These are phyloP conservation scores for Metschnikowia aberdeeniae DNA, from an alignment of 805 yeast genomes.

Conservation along the genomic window DNA sequence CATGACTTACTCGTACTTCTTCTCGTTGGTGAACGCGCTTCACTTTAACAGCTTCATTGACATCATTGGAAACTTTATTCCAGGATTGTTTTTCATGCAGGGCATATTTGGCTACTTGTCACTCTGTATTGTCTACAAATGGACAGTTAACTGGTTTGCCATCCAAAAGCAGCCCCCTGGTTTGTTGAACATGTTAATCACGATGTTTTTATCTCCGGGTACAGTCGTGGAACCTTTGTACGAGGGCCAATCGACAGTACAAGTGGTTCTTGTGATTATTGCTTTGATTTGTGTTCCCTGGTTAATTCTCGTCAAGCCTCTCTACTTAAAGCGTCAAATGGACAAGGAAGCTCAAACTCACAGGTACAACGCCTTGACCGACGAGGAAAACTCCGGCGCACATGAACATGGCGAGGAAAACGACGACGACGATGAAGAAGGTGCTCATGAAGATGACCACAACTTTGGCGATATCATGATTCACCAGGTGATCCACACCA, in stretches of 20 bases:
- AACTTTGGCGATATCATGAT: slow-evolving; percentile 92
- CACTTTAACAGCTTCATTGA: slow-evolving; percentile 71
- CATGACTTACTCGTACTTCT: slow-evolving; percentile 85
- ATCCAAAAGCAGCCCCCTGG: slow-evolving; percentile 83
- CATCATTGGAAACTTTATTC: slow-evolving; percentile 87
- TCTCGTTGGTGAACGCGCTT: slow-evolving; percentile 76
- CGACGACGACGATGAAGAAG: slow-evolving; percentile 51
- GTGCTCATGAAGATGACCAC: slow-evolving; percentile 52
- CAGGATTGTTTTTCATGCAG: slow-evolving; percentile 93
- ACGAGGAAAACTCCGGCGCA: slow-evolving; percentile 24
- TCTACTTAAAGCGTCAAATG: slow-evolving; percentile 59
- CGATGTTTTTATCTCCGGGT: slow-evolving; percentile 95
- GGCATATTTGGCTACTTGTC: slow-evolving; percentile 92
- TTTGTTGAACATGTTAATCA: slow-evolving; percentile 87
- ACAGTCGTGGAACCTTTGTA: slow-evolving; percentile 75
- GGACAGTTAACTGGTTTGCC: slow-evolving; percentile 89
- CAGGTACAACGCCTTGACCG: slow-evolving; percentile 39
- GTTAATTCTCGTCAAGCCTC: slow-evolving; percentile 80
- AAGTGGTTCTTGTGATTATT: slow-evolving; percentile 62
- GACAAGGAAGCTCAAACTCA: slow-evolving; percentile 50
- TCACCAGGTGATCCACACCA: slow-evolving; percentile 96
- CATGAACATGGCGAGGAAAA: slow-evolving; percentile 19
- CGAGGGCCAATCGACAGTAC: slow-evolving; percentile 74
- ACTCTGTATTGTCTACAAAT: slow-evolving; percentile 82
- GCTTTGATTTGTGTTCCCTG: slow-evolving; percentile 93